Percentiles rank a stretch among this genome's conserved stretches.
These are phyloP conservation scores for Articulospora tetracladia DNA, from an alignment of 495 filamentous ascomycete species.

Conservation along the genomic window DNA sequence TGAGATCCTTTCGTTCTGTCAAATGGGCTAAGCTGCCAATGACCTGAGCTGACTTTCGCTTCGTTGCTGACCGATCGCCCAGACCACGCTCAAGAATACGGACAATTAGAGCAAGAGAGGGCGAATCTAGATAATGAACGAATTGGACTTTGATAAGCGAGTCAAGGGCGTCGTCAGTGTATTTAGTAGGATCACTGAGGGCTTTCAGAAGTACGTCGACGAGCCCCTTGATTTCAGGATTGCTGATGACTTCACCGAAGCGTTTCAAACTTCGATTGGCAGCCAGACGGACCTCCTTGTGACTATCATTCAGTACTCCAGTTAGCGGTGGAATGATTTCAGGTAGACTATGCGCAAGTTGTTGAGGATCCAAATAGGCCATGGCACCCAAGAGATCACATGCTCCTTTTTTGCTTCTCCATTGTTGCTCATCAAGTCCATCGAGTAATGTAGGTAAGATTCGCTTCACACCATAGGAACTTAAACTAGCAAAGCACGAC, in stretches of 20 bases:
- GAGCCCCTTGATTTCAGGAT: conserved; percentile 89
- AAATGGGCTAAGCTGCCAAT: conserved; percentile 96
- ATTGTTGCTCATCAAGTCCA: conserved; percentile 90
- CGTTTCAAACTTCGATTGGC: conserved; percentile 95
- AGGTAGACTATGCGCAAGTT: conserved; percentile 85
- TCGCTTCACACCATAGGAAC: conserved; percentile 92
- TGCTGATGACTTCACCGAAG: conserved; percentile 97
- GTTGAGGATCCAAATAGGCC: conserved; percentile 95
- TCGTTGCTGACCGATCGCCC: conserved; percentile 85
- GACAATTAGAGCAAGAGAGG: conserved; percentile 88
- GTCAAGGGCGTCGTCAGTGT: conserved; percentile 93
- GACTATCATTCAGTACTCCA: conserved; percentile 89
- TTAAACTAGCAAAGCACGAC: conserved; percentile 86
- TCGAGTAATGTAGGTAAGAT: conserved; percentile 89
- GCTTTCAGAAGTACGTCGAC: conserved; percentile 92
- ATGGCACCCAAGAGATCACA: conserved; percentile 95
- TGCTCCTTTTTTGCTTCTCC: conserved; percentile 97
- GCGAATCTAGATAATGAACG: conserved; percentile 93
- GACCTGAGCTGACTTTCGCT: conserved; percentile 92
- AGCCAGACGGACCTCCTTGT: conserved; percentile 89
- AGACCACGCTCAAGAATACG: conserved; percentile 93
- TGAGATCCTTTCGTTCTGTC: conserved; percentile 91
- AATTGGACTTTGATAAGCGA: conserved; percentile 93
- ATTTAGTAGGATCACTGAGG: conserved; percentile 93
- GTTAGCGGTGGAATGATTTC: conserved; percentile 96